Conservation (phyloP, 1,284 basidiomycete species). For the Irpex rosettiformis region DNA sequence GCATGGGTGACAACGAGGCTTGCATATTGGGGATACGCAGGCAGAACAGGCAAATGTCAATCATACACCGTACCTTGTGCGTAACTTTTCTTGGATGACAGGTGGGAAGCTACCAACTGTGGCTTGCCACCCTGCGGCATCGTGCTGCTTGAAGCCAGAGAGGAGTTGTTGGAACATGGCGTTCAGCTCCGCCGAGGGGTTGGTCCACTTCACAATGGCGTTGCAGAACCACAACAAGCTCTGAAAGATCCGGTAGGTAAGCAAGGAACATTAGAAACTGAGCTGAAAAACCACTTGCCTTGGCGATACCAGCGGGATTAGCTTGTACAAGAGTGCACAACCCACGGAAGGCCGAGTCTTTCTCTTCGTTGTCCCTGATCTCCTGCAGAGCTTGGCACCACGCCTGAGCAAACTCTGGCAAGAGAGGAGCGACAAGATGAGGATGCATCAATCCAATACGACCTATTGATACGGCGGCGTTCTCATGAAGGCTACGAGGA, state of each 20-base stretch:
- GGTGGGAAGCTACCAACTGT: slow-evolving; percentile 77
- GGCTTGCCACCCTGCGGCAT: slow-evolving; percentile 72
- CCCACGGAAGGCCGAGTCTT: slow-evolving; percentile 98
- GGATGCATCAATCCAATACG: slow-evolving; percentile 94
- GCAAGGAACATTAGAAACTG: slow-evolving; percentile 12
- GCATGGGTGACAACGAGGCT: neutral
- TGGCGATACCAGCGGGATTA: slow-evolving; percentile 89
- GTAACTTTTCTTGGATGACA: slow-evolving; percentile 74
- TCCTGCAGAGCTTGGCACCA: slow-evolving; percentile 99
- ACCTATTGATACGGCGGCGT: slow-evolving; percentile 99
- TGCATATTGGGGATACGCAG: neutral
- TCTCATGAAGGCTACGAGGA: slow-evolving; percentile 93
- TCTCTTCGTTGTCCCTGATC: slow-evolving; percentile 99
- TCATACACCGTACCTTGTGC: slow-evolving; percentile 73
- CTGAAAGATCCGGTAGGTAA: slow-evolving; percentile 36
- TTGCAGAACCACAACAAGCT: slow-evolving; percentile 95
- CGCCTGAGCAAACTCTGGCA: slow-evolving; percentile 88
- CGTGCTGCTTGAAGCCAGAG: slow-evolving; percentile 82
- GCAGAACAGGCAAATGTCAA: neutral
- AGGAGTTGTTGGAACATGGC: slow-evolving; percentile 87
- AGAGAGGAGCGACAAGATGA: slow-evolving; percentile 81
- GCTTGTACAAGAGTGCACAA: slow-evolving; percentile 94
- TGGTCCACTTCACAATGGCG: slow-evolving; percentile 92
- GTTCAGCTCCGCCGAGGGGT: slow-evolving; percentile 85
- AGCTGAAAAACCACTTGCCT: slow-evolving; percentile 44